Conservation (phyloP, 1,284 basidiomycete species). For the Puccinia hordei region DNA sequence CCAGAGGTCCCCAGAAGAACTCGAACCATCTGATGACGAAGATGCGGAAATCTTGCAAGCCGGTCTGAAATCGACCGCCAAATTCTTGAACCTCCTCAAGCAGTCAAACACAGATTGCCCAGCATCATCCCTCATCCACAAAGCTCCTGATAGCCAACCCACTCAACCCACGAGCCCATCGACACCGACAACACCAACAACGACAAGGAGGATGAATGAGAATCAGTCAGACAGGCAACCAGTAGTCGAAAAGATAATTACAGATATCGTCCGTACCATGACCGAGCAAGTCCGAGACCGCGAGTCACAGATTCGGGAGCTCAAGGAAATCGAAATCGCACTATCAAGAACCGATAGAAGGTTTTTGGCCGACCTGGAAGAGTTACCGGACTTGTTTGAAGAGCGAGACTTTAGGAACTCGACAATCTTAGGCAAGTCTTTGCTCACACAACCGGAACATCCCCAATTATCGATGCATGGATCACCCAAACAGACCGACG, state of each 20-base stretch:
- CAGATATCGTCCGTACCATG: conserved; percentile 50
- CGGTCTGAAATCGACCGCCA: conserved; percentile 28
- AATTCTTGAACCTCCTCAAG: conserved; percentile 36
- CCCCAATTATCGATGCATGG: neutral
- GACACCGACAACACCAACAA: neutral
- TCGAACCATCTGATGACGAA: conserved; percentile 17
- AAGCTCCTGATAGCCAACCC: neutral
- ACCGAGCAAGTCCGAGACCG: conserved; percentile 40
- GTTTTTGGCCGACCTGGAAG: conserved; percentile 41
- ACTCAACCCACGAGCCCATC: neutral
- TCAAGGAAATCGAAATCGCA: conserved; percentile 46
- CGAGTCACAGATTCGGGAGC: conserved; percentile 47
- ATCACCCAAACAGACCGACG: neutral
- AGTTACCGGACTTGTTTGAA: conserved; percentile 31
- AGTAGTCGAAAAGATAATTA: conserved; percentile 44
- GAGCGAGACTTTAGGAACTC: conserved; percentile 32
- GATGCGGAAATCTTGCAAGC: conserved; percentile 27
- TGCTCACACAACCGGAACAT: neutral
- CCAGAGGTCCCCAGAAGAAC: neutral
- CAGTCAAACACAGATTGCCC: conserved; percentile 43
- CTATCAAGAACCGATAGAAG: conserved; percentile 43
- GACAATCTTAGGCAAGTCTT: conserved; percentile 27
- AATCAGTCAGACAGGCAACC: conserved; percentile 35
- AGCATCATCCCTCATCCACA: neutral
- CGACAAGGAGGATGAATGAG: neutral